These are phyloP conservation scores for Colletotrichum lini DNA, from an alignment of 2,329 filamentous ascomycete species.

Conservation along the genomic window DNA sequence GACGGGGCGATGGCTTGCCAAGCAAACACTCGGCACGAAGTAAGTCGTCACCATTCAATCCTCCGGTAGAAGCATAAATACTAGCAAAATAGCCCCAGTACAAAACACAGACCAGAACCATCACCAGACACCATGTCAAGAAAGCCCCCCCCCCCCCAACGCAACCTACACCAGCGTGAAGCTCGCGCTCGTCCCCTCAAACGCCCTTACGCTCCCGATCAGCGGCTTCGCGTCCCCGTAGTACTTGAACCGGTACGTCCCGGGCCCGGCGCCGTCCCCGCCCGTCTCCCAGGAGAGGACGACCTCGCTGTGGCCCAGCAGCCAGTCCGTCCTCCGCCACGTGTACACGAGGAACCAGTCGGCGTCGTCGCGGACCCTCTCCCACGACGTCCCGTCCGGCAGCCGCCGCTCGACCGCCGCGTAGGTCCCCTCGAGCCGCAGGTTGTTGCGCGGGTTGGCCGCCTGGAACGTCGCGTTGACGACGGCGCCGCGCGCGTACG, in stretches of 20 bases:
- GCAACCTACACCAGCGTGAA: constrained; percentile 58
- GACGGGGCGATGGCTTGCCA: too few species aligned
- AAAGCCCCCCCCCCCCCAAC: neutral
- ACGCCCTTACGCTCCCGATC: constrained; percentile 72
- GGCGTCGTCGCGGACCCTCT: constrained; percentile 76
- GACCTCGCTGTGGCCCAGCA: constrained; percentile 84
- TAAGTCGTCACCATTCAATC: too few species aligned
- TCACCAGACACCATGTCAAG: neutral
- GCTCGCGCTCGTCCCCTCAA: constrained; percentile 76
- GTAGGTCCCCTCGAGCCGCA: constrained; percentile 83
- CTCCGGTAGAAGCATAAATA: too few species aligned
- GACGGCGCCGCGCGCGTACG: constrained; percentile 72
- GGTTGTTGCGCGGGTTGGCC: constrained; percentile 91
- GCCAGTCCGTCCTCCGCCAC: constrained; percentile 80
- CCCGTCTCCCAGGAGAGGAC: constrained; percentile 84
- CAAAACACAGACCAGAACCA: neutral
- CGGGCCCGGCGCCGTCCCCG: constrained; percentile 60
- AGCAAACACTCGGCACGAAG: too few species aligned
- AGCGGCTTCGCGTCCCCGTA: constrained; percentile 85
- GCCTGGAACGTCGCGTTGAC: constrained; percentile 82
- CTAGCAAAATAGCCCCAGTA: neutral
- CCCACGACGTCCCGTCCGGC: constrained; percentile 67
- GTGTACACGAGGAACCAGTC: constrained; percentile 89
- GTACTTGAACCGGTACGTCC: constrained; percentile 85
- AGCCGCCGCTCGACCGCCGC: constrained; percentile 80